These are phyloP conservation scores for Scutellaria minor DNA, from an alignment of 257 asterid genomes.

Conservation along the genomic window DNA sequence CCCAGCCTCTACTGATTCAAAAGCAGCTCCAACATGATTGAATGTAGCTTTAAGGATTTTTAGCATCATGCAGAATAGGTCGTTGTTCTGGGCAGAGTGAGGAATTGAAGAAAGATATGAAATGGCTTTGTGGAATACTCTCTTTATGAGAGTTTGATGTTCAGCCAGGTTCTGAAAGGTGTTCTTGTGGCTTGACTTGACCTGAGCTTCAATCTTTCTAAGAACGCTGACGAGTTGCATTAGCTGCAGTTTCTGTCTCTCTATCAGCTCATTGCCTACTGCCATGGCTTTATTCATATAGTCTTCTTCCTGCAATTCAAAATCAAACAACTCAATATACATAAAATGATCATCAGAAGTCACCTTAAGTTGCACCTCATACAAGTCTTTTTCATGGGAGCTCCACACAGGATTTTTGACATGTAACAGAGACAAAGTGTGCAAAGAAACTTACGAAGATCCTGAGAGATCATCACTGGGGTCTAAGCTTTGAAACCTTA, in stretches of 20 bases:
- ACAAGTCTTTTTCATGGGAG: constrained; percentile 6
- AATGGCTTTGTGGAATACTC: constrained; percentile 55
- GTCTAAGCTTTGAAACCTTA: constrained; percentile 20
- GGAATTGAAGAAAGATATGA: constrained; percentile 53
- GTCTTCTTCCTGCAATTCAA: constrained; percentile 51
- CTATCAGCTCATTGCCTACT: constrained; percentile 62
- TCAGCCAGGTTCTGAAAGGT: constrained; percentile 57
- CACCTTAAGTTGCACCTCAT: neutral
- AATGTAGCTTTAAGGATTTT: constrained; percentile 56
- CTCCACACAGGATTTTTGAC: neutral
- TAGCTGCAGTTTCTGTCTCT: constrained; percentile 62
- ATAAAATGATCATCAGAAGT: neutral
- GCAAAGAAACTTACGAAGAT: neutral
- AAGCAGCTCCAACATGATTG: constrained; percentile 54
- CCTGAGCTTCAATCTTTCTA: constrained; percentile 63
- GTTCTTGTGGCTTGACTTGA: constrained; percentile 64
- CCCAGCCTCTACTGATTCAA: constrained; percentile 70
- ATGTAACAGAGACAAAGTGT: neutral
- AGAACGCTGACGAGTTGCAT: constrained; percentile 62
- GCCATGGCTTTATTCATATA: constrained; percentile 47
- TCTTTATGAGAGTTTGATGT: constrained; percentile 49
- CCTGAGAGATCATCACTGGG: neutral
- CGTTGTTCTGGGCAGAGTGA: constrained; percentile 45
- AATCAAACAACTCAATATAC: neutral
- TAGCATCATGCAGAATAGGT: constrained; percentile 45